These are phyloP conservation scores for Leishmania turanica DNA, from an alignment of 208 protist species.

Conservation along the genomic window DNA sequence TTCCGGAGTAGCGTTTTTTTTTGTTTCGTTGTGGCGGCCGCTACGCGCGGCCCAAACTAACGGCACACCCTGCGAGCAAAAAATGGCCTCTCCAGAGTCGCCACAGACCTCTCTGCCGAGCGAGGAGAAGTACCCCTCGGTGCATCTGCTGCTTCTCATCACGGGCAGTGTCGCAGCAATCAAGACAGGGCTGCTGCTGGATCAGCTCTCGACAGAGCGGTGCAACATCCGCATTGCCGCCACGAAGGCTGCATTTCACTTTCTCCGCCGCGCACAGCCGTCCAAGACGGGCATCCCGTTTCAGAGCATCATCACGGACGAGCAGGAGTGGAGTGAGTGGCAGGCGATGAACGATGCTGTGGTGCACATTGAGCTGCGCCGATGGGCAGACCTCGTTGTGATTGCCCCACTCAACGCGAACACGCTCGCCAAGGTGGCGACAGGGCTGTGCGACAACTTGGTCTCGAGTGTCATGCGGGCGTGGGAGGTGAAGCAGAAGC, in stretches of 20 bases:
- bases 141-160: slow-evolving; percentile 83
- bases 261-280: slow-evolving; percentile 68
- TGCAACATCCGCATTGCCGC: slow-evolving; percentile 86
- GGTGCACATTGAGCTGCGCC: slow-evolving; percentile 94
- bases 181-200: slow-evolving; percentile 83
- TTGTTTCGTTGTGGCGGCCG: not conserved
- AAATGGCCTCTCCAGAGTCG: slow-evolving; percentile 3
- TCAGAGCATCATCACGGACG: slow-evolving; percentile 82
- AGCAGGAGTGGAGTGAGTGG: slow-evolving; percentile 85
- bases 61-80: not conserved
- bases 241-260: slow-evolving; percentile 80
- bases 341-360: slow-evolving; percentile 86
- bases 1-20: not conserved
- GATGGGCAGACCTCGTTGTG: slow-evolving; percentile 96
- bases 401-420: slow-evolving; percentile 97
- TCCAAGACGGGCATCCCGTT: slow-evolving; percentile 64
- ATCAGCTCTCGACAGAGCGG: slow-evolving; percentile 63
- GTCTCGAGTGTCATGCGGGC: slow-evolving; percentile 95
- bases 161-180: slow-evolving; percentile 91
- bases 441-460: slow-evolving; percentile 96
- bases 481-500: slow-evolving; percentile 93
- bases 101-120: not conserved
- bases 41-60: not conserved
- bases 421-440: slow-evolving; percentile 95
- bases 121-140: slow-evolving; percentile 42